Base-by-base conservation (phyloP, 306 rosid genomes). In the Gastrolobium villosum region DNA sequence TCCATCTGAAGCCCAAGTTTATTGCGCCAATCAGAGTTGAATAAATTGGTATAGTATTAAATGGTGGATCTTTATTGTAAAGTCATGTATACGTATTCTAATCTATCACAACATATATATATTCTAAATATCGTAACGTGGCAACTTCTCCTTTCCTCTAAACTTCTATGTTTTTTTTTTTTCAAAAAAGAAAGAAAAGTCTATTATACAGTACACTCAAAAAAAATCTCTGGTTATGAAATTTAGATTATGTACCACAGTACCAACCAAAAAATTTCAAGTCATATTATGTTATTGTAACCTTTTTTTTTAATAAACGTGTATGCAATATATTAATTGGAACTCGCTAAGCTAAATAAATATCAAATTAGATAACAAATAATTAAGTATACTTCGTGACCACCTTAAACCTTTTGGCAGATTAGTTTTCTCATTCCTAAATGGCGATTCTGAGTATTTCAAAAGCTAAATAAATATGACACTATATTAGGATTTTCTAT, bases 321-420 rank as follows among this genome's bases (percentile, higher is more conserved):
- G 0, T 10, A 9, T 55, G 8, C 28, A 28, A 8, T 55, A 28
- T 55, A 26, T 7, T 57, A 57, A 31, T 57, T 57, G 10, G 40
- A 31, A 39, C 64, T 57, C 40, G 3, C 40, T n/a, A 56, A 56
- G 13, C 36, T 30, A 30, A 9, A 44, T 8, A 44, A 44, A 57
- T 57, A 9, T 57, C 64, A 31, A 10, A 9, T 9, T 56, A 56
- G 5, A 54, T 7, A 8, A 26, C n/a, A 7, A 56, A 61, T 36
- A 13, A 35, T 62, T 20, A 37, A 62, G 11, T 45, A 28, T 67
- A 67, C 56, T 10, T 37, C 68, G 68, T 36, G 68, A 5, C 10
- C 26, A 35, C 46, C 68, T 11, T 36, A 62, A 62, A 62, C 57
- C 40, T 31, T 46, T n/a, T 46, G 6, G 11, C n/a, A 48, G 0